These are phyloP conservation scores for Perkinsus olseni DNA, from an alignment of 169 alveolate species.

Conservation along the genomic window DNA sequence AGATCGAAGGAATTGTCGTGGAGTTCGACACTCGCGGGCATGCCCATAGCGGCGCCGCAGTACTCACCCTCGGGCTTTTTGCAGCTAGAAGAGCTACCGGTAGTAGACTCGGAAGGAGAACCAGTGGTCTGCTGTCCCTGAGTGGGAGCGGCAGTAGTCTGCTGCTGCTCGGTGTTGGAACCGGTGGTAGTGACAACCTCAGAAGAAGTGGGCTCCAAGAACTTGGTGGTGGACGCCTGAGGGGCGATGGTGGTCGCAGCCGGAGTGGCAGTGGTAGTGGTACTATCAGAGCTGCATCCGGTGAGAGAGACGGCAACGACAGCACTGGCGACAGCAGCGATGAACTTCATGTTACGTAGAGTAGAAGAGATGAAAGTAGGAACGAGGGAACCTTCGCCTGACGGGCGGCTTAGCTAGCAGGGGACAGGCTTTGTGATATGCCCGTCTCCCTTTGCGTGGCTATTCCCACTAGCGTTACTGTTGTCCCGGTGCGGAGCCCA, in stretches of 20 bases:
- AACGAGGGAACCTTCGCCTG: not conserved
- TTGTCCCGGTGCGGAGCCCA: too few species aligned
- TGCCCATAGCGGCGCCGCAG: not conserved
- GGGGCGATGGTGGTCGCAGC: not conserved
- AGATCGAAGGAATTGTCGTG: not conserved
- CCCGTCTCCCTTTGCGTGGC: not conserved
- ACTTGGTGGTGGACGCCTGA: not conserved
- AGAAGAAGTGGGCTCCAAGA: not conserved
- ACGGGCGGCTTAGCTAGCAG: not conserved
- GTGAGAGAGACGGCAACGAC: not conserved
- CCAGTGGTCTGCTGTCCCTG: not conserved
- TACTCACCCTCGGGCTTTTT: not conserved
- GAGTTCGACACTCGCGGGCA: not conserved
- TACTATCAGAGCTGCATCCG: not conserved
- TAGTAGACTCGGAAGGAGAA: not conserved
- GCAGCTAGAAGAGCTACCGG: not conserved
- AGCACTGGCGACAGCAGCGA: not conserved
- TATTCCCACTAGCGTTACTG: too few species aligned
- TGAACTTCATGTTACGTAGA: not conserved
- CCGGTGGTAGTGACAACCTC: not conserved
- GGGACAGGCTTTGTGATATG: not conserved
- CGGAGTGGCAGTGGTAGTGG: not conserved
- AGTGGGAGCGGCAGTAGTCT: not conserved
- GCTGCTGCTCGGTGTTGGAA: not conserved
- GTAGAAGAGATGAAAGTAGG: not conserved